Evolutionary conservation across 2,329 filamentous ascomycete genomes (phyloP).

Genomic region (Monilinia fructigena): DNA sequence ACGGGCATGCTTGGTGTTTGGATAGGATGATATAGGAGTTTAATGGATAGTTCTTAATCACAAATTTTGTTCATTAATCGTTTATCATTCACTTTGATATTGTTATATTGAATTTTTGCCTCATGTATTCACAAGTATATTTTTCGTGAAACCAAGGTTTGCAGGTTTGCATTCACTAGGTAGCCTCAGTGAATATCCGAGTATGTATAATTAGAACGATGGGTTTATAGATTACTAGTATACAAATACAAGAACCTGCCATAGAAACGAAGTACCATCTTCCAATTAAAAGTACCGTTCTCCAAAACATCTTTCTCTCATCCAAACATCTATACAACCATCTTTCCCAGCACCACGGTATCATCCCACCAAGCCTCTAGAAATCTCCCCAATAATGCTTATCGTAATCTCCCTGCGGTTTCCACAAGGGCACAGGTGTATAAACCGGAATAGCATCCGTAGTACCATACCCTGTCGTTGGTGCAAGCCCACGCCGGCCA

Average conservation of each 20-base stretch:
- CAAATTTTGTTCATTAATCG: background rate
- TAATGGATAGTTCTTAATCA: constrained; percentile 12
- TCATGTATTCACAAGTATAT: background rate
- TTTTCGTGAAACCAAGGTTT: background rate
- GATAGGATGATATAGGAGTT: constrained; percentile 14
- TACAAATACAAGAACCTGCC: background rate
- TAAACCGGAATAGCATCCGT: constrained; percentile 36
- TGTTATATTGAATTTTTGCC: background rate
- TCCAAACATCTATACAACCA: background rate
- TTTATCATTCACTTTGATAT: background rate
- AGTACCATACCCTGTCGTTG: constrained; percentile 22
- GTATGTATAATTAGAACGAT: background rate
- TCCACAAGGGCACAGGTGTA: constrained; percentile 40
- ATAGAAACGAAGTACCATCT: background rate
- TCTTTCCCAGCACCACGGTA: background rate
- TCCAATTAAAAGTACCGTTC: background rate
- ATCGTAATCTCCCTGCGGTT: constrained; percentile 19
- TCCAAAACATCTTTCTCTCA: background rate
- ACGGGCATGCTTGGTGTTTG: constrained; percentile 13
- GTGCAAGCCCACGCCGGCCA: constrained; percentile 11
- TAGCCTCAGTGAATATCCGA: background rate
- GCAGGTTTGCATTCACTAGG: background rate
- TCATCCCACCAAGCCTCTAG: background rate
- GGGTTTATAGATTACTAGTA: background rate
- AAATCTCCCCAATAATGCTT: constrained; percentile 22